Conservation (phyloP, 78 protist genomes). For the Tieghemostelium lacteum region DNA sequence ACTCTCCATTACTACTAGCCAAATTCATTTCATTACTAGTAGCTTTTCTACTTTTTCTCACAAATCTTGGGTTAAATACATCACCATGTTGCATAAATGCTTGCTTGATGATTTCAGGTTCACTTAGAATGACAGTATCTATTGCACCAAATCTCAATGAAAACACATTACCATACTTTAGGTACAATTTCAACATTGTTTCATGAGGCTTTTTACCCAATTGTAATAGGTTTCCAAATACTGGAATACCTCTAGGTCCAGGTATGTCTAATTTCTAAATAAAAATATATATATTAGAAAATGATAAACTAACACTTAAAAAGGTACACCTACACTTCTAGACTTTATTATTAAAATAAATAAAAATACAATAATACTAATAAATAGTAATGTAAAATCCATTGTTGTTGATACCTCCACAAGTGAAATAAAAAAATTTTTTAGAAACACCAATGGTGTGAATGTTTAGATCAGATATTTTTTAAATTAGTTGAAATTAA, state of each 20-base stretch:
- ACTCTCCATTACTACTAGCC: constrained; percentile 29
- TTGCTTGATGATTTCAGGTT: constrained; percentile 3
- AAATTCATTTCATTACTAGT: not conserved
- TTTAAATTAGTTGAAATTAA: too few relatives aligned
- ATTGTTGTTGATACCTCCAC: too few relatives aligned
- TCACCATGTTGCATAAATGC: constrained; percentile 20
- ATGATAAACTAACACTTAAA: too few relatives aligned
- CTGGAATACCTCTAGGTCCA: not conserved
- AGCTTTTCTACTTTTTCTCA: not conserved
- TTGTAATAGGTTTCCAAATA: constrained; percentile 6
- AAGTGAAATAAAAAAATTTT: too few relatives aligned
- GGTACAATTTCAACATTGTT: constrained; percentile 9
- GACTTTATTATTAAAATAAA: too few relatives aligned
- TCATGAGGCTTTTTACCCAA: not conserved
- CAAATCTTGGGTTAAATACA: constrained; percentile 1
- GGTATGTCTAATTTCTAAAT: too few relatives aligned
- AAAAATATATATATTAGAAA: too few relatives aligned
- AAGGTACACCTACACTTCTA: too few relatives aligned
- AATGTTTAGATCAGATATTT: too few relatives aligned
- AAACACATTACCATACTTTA: constrained; percentile 41
- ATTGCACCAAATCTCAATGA: constrained; percentile 18
- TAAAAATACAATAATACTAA: too few relatives aligned
- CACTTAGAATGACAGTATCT: constrained; percentile 33
- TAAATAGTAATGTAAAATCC: too few relatives aligned
- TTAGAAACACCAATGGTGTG: too few relatives aligned